Conservation (phyloP, 2,329 filamentous ascomycete genomes). For the Colletotrichum camelliae region DNA sequence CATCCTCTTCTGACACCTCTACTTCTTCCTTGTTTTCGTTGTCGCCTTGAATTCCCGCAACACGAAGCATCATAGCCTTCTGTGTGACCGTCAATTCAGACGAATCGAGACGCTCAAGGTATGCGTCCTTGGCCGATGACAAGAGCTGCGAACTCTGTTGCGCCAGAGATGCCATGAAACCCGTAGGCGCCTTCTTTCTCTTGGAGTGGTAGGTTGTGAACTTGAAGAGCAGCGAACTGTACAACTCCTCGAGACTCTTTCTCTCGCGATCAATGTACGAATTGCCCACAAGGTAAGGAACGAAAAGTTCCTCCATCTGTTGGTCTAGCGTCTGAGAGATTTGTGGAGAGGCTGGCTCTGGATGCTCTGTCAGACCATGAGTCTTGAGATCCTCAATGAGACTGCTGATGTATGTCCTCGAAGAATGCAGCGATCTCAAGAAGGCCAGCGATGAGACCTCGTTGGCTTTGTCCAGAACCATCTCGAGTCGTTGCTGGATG, state of each 20-base stretch:
- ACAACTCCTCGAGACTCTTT: conserved; percentile 77
- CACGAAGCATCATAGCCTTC: conserved; percentile 86
- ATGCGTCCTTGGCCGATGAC: conserved; percentile 86
- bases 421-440: conserved; percentile 87
- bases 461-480: conserved; percentile 94
- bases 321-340: conserved; percentile 78
- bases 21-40: conserved; percentile 82
- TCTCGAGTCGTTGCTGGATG: conserved; percentile 92
- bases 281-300: conserved; percentile 72
- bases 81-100: conserved; percentile 88
- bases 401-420: conserved; percentile 84
- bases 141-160: conserved; percentile 90
- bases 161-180: conserved; percentile 90
- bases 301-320: conserved; percentile 79
- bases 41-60: conserved; percentile 83
- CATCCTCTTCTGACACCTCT: conserved; percentile 90
- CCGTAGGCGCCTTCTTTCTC: conserved; percentile 85
- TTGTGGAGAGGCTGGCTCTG: conserved; percentile 86
- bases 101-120: conserved; percentile 86
- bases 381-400: conserved; percentile 92
- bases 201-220: conserved; percentile 94
- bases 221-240: conserved; percentile 93
- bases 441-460: conserved; percentile 92
- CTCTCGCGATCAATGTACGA: conserved; percentile 74
- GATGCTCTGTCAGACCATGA: conserved; percentile 94